These are phyloP conservation scores for Entonaema liquescens DNA, from an alignment of 495 filamentous ascomycete species.

Conservation along the genomic window DNA sequence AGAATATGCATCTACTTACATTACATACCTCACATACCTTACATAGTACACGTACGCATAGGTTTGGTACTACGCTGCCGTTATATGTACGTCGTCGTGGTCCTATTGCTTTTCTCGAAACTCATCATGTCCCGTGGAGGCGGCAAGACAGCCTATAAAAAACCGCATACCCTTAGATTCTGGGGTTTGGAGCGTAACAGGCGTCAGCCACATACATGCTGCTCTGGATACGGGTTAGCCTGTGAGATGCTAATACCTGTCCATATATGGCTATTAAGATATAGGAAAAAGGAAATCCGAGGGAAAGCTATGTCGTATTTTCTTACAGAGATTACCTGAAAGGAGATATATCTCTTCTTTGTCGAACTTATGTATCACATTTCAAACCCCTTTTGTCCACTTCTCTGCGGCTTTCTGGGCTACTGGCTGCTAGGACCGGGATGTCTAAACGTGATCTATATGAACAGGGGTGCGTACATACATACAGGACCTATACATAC, in stretches of 20 bases:
- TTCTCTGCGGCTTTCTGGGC: slow-evolving; percentile 1
- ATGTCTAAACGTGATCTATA: slow-evolving; percentile 10
- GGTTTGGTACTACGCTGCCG: slow-evolving; percentile 18
- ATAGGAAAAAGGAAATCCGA: neutral
- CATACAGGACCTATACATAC: too few relatives aligned
- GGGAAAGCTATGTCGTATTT: neutral
- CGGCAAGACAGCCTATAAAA: slow-evolving; percentile 33
- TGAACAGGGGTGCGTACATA: slow-evolving; percentile 15
- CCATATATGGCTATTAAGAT: neutral
- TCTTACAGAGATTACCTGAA: neutral
- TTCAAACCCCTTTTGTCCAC: slow-evolving; percentile 26
- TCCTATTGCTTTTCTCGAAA: slow-evolving; percentile 30
- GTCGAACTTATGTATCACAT: slow-evolving; percentile 11
- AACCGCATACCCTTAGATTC: neutral
- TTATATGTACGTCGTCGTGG: slow-evolving; percentile 40
- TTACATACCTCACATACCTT: slow-evolving; percentile 4
- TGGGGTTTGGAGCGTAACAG: slow-evolving; percentile 4
- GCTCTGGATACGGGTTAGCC: neutral
- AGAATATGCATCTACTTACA: too few relatives aligned
- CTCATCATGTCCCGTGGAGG: slow-evolving; percentile 22
- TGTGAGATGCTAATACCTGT: neutral
- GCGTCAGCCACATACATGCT: slow-evolving; percentile 11
- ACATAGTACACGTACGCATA: slow-evolving; percentile 3
- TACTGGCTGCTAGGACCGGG: neutral
- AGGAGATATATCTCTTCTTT: slow-evolving; percentile 12